Conservation (phyloP, 441 rosid species). For the Pelargonium myrrhifolium region DNA sequence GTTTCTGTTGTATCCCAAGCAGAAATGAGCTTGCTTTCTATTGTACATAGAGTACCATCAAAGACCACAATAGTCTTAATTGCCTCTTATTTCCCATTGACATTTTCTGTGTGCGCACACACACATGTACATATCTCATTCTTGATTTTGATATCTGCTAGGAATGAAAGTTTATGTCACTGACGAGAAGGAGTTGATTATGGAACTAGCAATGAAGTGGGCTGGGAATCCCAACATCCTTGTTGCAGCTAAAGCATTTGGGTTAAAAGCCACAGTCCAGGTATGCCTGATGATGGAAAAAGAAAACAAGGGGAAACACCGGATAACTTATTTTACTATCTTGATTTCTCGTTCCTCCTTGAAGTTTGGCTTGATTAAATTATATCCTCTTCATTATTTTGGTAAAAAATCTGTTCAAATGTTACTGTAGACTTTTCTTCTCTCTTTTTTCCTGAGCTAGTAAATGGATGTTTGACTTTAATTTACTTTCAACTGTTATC, state of each 20-base stretch:
- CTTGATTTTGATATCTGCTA: constrained; percentile 7
- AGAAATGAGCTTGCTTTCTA: too few species aligned
- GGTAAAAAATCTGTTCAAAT: neutral
- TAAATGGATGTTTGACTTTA: too few species aligned
- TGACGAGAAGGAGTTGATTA: constrained; percentile 63
- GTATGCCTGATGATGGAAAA: constrained; percentile 23
- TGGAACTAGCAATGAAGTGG: constrained; percentile 63
- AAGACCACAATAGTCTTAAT: too few species aligned
- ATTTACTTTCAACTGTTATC: too few species aligned
- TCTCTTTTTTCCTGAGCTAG: too few species aligned
- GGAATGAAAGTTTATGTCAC: constrained; percentile 63
- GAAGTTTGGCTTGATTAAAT: neutral
- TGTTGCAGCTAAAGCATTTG: constrained; percentile 54
- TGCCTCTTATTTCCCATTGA: too few species aligned
- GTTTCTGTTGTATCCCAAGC: too few species aligned
- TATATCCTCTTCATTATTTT: neutral
- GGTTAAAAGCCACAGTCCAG: constrained; percentile 56
- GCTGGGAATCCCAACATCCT: constrained; percentile 64
- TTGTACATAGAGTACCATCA: too few species aligned
- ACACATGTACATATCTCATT: too few species aligned
- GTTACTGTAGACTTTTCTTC: neutral
- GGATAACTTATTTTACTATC: neutral
- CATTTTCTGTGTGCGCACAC: too few species aligned
- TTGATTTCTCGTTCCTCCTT: neutral
- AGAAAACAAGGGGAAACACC: neutral